phyloP scores from a whole-genome alignment of 2,329 filamentous ascomycete species.

The Trichoderma guizhouense region DNA sequence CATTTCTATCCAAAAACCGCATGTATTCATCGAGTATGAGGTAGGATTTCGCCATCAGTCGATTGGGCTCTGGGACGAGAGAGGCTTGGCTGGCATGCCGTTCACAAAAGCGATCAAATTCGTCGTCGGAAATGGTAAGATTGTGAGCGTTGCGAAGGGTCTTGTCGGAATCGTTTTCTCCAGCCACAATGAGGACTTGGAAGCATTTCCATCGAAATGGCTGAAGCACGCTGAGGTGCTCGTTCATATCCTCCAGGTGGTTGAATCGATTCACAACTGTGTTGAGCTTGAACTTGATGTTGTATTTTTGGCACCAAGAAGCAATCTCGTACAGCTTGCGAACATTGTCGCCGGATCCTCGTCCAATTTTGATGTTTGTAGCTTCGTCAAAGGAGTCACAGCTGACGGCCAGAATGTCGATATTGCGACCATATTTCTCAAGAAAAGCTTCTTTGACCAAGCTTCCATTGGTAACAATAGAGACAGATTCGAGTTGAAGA shows the following conservation, averaged over 20 bases:
- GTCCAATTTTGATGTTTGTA: neutral
- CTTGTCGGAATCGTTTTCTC: neutral
- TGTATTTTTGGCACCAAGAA: neutral
- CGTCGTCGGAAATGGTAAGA: neutral
- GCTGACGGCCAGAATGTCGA: neutral
- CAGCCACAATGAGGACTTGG: neutral
- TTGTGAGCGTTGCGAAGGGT: neutral
- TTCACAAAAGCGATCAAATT: neutral
- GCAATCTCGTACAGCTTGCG: neutral
- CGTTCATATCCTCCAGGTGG: neutral
- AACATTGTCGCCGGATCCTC: neutral
- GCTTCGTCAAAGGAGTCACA: neutral
- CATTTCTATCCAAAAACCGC: neutral
- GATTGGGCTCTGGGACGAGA: neutral
- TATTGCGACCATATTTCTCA: neutral
- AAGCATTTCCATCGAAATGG: conserved; percentile 4
- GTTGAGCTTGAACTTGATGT: conserved; percentile 1
- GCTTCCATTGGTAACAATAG: neutral
- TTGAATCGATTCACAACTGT: neutral
- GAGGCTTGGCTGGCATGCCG: neutral
- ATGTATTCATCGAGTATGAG: neutral
- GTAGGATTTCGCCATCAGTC: neutral
- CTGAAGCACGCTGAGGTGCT: neutral
- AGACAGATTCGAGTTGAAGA: neutral
- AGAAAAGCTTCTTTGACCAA: neutral